These are phyloP conservation scores for Leishmania tarentolae DNA, from an alignment of 208 protist species.

Conservation along the genomic window DNA sequence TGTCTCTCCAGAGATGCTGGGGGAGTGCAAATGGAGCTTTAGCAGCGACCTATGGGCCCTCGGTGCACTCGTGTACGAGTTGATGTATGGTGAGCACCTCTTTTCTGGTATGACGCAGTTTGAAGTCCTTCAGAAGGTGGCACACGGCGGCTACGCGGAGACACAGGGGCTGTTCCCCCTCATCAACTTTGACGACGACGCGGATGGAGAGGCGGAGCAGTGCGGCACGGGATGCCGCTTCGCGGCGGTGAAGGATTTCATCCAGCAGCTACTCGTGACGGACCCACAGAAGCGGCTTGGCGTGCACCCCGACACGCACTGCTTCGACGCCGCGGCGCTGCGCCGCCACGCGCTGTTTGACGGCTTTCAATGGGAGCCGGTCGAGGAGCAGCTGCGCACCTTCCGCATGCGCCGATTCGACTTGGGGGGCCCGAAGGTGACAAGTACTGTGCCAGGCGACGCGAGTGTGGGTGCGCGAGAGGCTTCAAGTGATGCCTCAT, in stretches of 20 bases:
- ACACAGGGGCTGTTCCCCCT: slow-evolving; percentile 43
- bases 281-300: slow-evolving; percentile 78
- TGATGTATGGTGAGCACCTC: slow-evolving; percentile 84
- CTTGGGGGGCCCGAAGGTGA: background rate
- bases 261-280: slow-evolving; percentile 51
- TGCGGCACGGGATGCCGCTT: slow-evolving; percentile 24
- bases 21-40: slow-evolving; percentile 91
- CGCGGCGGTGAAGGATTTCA: slow-evolving; percentile 69
- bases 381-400: slow-evolving; percentile 53
- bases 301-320: slow-evolving; percentile 47
- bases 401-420: slow-evolving; percentile 42
- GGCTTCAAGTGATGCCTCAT: background rate
- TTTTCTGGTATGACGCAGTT: slow-evolving; percentile 75
- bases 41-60: slow-evolving; percentile 95
- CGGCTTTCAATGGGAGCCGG: slow-evolving; percentile 64
- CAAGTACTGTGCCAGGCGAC: background rate
- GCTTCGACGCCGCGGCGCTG: slow-evolving; percentile 66
- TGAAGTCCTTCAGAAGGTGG: slow-evolving; percentile 75
- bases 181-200: slow-evolving; percentile 40
- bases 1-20: slow-evolving; percentile 94
- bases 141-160: slow-evolving; percentile 38
- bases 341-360: slow-evolving; percentile 70
- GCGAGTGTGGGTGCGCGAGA: background rate
- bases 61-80: slow-evolving; percentile 94
- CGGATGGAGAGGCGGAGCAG: background rate